Conservation (phyloP, 2,329 filamentous ascomycete species). For the Sclerotinia sclerotiorum region DNA sequence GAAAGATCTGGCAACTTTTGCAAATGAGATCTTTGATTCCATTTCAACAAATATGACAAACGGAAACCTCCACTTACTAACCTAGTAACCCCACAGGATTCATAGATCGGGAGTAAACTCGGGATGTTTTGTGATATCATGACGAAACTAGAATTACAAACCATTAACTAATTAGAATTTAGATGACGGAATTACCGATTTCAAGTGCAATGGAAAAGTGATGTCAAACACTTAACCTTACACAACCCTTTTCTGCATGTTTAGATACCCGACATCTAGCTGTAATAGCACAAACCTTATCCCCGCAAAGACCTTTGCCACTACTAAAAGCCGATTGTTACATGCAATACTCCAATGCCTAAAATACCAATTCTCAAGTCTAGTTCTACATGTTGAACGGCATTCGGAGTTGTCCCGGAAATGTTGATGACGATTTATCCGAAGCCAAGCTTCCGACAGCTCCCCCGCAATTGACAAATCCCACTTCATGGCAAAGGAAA, state of each 20-base stretch:
- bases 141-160: background rate
- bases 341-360: background rate
- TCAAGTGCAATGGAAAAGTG: background rate
- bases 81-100: background rate
- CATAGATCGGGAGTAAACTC: slow-evolving; percentile 11
- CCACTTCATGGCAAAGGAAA: background rate
- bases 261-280: background rate
- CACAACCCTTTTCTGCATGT: background rate
- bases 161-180: background rate
- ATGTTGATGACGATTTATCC: slow-evolving; percentile 5
- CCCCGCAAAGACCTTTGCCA: background rate
- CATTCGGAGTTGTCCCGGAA: slow-evolving; percentile 21
- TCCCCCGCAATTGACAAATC: slow-evolving; percentile 20
- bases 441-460: background rate
- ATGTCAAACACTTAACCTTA: background rate
- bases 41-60: slow-evolving; percentile 5
- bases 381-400: background rate
- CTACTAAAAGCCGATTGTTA: background rate
- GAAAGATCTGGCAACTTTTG: background rate
- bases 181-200: background rate
- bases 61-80: background rate
- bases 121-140: slow-evolving; percentile 5
- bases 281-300: slow-evolving; percentile 4
- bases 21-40: slow-evolving; percentile 5
- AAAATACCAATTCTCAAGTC: background rate